These are phyloP conservation scores for Telopea speciosissima DNA, from an alignment of 177 flowering plant genomes.

Conservation along the genomic window DNA sequence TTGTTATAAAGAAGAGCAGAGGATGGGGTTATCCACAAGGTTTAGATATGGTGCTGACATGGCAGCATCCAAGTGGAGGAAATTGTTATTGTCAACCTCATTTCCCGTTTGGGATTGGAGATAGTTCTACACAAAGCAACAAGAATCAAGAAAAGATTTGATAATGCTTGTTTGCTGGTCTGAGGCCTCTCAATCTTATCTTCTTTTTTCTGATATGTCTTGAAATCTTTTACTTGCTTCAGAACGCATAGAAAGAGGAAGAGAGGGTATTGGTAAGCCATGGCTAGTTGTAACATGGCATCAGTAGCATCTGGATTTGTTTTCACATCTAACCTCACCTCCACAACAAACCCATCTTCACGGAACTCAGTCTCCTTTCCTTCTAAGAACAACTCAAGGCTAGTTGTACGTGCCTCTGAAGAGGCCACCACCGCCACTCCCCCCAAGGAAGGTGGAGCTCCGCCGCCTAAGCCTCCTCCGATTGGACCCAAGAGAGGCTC, in stretches of 20 bases:
- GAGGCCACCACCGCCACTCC: constrained; percentile 38
- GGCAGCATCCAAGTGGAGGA: constrained; percentile 57
- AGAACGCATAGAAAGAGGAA: background rate
- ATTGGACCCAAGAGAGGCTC: constrained; percentile 95
- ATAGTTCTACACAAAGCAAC: constrained; percentile 12
- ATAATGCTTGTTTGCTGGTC: background rate
- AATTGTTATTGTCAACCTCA: constrained; percentile 10
- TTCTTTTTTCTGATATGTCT: background rate
- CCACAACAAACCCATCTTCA: constrained; percentile 26
- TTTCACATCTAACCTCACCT: constrained; percentile 30
- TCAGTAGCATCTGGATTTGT: constrained; percentile 71
- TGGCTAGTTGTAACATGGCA: constrained; percentile 76
- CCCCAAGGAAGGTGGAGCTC: constrained; percentile 25
- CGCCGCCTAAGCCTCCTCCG: constrained; percentile 72
- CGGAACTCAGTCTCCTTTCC: constrained; percentile 25
- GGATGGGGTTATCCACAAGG: constrained; percentile 48
- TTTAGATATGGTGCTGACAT: constrained; percentile 52
- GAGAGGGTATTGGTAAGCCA: constrained; percentile 12
- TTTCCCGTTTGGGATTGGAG: no score
- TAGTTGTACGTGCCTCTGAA: constrained; percentile 64
- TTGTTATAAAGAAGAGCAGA: no score
- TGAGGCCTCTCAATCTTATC: constrained; percentile 6
- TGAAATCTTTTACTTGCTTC: background rate
- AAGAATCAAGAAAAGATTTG: background rate
- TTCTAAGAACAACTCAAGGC: constrained; percentile 35